These are phyloP conservation scores for Cordyceps farinosa DNA, from an alignment of 2,329 filamentous ascomycete species.

Conservation along the genomic window DNA sequence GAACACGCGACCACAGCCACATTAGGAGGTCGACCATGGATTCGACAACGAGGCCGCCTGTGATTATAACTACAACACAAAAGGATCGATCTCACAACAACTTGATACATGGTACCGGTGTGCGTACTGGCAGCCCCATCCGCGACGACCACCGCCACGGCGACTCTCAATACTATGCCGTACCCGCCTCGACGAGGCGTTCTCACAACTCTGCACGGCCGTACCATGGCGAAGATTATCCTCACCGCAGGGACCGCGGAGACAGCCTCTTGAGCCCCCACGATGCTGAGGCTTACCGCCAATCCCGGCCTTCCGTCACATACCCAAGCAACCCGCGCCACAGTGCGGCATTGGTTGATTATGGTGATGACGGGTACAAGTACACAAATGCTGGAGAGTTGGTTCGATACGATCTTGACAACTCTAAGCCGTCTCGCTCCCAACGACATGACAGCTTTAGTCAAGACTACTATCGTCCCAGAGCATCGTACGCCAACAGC, in stretches of 20 bases:
- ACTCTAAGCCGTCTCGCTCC: constrained; percentile 40
- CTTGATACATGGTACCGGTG: constrained; percentile 37
- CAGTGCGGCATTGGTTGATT: constrained; percentile 44
- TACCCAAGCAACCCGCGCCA: constrained; percentile 45
- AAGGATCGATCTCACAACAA: constrained; percentile 39
- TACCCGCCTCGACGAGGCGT: constrained; percentile 33
- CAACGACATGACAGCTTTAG: constrained; percentile 55
- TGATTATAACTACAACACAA: constrained; percentile 55
- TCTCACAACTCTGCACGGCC: constrained; percentile 45
- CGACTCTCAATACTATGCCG: constrained; percentile 34
- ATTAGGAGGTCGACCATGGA: constrained; percentile 53
- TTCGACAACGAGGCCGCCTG: constrained; percentile 45
- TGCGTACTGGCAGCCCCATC: constrained; percentile 42
- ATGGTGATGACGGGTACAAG: constrained; percentile 58
- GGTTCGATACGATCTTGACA: constrained; percentile 58
- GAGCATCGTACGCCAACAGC: constrained; percentile 49
- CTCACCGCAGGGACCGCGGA: constrained; percentile 47
- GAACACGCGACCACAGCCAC: constrained; percentile 46
- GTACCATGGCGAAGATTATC: constrained; percentile 51
- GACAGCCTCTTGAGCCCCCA: constrained; percentile 40
- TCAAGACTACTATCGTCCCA: constrained; percentile 52
- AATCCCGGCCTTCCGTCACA: constrained; percentile 42
- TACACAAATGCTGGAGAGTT: constrained; percentile 62
- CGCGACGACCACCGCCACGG: constrained; percentile 50
- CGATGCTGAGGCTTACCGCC: constrained; percentile 45